Conservation (phyloP, 495 filamentous ascomycete species). For the Letharia columbiana region DNA sequence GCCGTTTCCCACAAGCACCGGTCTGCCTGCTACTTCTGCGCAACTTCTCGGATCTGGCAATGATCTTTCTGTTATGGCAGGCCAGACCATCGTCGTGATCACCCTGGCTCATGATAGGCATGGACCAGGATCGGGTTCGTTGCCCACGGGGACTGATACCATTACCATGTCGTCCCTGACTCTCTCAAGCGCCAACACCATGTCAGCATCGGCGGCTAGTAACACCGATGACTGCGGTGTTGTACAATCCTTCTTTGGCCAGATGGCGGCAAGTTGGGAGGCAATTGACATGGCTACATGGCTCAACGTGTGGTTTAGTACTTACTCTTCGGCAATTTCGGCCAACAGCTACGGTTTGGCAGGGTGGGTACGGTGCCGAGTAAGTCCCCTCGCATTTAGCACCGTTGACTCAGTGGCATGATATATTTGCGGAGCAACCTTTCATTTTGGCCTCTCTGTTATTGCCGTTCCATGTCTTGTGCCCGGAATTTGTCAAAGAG, state of each 20-base stretch:
- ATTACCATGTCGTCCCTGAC: neutral
- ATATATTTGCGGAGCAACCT: too few species aligned
- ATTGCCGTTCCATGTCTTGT: neutral
- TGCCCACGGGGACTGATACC: neutral
- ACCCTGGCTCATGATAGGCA: neutral
- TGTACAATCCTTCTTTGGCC: conserved; percentile 25
- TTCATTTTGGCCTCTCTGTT: too few species aligned
- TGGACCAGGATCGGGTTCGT: neutral
- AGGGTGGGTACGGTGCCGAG: neutral
- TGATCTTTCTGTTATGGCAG: neutral
- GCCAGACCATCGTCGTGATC: neutral
- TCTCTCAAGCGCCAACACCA: neutral
- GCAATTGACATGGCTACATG: conserved; percentile 24
- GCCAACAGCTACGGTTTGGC: conserved; percentile 24
- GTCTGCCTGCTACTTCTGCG: neutral
- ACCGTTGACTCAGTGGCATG: neutral
- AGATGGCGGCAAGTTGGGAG: conserved; percentile 22
- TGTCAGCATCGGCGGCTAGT: neutral
- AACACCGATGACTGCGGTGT: conserved; percentile 22
- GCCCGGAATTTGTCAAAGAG: neutral
- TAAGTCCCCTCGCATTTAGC: neutral
- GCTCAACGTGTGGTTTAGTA: conserved; percentile 27
- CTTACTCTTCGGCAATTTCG: conserved; percentile 13
- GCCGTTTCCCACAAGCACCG: neutral
- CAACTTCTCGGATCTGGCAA: neutral